Evolutionary conservation across 306 rosid genomes (phyloP).

Genomic region (Cicer judaicum): DNA sequence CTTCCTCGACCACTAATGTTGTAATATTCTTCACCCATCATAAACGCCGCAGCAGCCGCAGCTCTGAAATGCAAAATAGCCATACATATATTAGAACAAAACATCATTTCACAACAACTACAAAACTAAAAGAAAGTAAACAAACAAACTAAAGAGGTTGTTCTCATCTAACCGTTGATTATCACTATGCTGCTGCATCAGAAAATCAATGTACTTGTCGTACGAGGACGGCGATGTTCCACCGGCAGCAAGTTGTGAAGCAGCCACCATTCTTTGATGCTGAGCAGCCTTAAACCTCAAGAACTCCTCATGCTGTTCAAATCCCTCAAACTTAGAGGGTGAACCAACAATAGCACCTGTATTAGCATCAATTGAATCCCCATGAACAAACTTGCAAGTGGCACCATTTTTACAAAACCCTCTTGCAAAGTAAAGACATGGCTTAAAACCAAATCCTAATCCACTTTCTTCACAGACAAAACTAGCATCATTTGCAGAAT

Average conservation of each 20-base stretch:
- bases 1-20: conserved; percentile 69
- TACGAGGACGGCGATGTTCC: conserved; percentile 65
- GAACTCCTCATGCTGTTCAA: conserved; percentile 78
- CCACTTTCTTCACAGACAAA: conserved; percentile 71
- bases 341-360: conserved; percentile 67
- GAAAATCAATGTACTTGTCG: conserved; percentile 69
- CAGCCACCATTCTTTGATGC: conserved; percentile 66
- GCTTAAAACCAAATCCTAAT: conserved; percentile 68
- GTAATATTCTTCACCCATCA: conserved; percentile 80
- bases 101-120: conserved; percentile 15
- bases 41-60: conserved; percentile 54
- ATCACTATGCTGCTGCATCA: conserved; percentile 77
- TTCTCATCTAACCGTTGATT: conserved; percentile 56
- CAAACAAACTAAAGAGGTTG: not conserved
- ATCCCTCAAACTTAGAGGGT: conserved; percentile 64
- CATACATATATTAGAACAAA: conserved; percentile 11
- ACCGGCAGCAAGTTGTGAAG: conserved; percentile 66
- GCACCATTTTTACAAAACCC: conserved; percentile 92
- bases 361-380: conserved; percentile 59
- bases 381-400: conserved; percentile 86
- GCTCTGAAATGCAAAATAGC: conserved; percentile 55
- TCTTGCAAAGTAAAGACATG: conserved; percentile 88
- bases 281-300: conserved; percentile 70
- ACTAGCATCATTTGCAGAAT: conserved; percentile 79
- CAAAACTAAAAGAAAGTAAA: not conserved